Percentiles rank a stretch among this genome's conserved stretches.
phyloP scores from a whole-genome alignment of 768 basidiomycete genomes.

The Rhodosporidiobolus odoratus region DNA sequence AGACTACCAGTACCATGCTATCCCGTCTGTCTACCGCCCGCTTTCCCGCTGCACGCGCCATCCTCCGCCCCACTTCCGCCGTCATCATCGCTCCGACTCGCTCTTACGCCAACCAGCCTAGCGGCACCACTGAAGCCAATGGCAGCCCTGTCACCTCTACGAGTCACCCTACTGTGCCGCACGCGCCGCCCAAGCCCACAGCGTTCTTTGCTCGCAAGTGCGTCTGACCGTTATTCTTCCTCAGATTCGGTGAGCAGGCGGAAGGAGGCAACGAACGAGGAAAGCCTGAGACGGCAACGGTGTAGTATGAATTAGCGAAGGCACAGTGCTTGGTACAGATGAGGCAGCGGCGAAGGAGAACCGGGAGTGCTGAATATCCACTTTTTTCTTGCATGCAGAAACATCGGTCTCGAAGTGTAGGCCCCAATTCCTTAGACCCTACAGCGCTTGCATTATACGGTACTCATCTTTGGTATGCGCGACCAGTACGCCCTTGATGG shows the following conservation, averaged over 20 bases:
- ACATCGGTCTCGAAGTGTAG: slow-evolving; percentile 19
- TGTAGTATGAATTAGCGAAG: neutral
- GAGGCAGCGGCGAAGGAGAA: neutral
- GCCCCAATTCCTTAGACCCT: neutral
- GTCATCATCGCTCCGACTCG: neutral
- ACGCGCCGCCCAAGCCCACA: slow-evolving; percentile 3
- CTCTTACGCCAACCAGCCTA: neutral
- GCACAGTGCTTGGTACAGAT: neutral
- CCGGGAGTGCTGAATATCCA: neutral
- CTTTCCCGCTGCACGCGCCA: neutral
- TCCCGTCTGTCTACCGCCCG: neutral
- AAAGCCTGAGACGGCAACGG: neutral
- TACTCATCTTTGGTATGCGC: neutral
- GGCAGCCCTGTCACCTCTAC: neutral
- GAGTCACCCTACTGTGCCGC: slow-evolving; percentile 9
- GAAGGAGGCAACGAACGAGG: too few relatives aligned
- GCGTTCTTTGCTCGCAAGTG: slow-evolving; percentile 17
- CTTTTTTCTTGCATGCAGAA: neutral
- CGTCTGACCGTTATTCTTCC: neutral
- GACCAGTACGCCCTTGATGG: neutral
- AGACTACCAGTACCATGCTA: neutral
- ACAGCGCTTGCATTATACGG: neutral
- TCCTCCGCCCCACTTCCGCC: neutral
- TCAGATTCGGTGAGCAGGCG: neutral
- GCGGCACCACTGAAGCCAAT: neutral